Conservation (phyloP, 768 basidiomycete genomes). For the Hericium coralloides region DNA sequence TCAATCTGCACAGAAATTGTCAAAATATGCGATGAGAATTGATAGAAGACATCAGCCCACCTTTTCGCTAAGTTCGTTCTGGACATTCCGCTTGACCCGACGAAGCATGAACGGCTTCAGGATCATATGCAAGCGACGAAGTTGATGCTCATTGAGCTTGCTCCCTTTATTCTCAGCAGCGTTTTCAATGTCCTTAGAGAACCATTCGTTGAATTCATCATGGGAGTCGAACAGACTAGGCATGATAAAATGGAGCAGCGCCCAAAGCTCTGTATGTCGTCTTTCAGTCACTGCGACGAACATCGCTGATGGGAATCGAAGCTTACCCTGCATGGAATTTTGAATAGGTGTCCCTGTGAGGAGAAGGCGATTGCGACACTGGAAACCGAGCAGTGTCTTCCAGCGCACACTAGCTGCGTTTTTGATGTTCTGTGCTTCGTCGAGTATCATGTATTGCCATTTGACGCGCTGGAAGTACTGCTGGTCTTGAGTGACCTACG, state of each 20-base stretch:
- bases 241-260: constrained; percentile 98
- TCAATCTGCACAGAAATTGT: constrained; percentile 64
- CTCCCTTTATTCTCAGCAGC: constrained; percentile 86
- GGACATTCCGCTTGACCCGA: constrained; percentile 96
- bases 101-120: constrained; percentile 98
- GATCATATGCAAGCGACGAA: constrained; percentile 95
- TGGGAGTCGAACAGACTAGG: constrained; percentile 98
- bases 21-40: neutral
- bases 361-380: constrained; percentile 89
- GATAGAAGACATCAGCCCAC: constrained; percentile 29
- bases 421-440: constrained; percentile 99
- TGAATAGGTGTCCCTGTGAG: constrained; percentile 98
- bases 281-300: neutral
- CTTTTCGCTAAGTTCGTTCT: constrained; percentile 99
- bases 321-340: constrained; percentile 95
- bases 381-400: constrained; percentile 94
- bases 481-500: constrained; percentile 87
- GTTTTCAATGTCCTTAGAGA: constrained; percentile 98
- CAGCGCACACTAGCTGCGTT: constrained; percentile 92
- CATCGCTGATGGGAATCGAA: neutral
- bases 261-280: constrained; percentile 76
- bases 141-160: constrained; percentile 89
- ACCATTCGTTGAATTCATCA: constrained; percentile 99
- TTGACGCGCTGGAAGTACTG: constrained; percentile 96
- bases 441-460: constrained; percentile 99